Evolutionary conservation across 805 yeast genomes (phyloP).

Genomic region (Candida maltosa): DNA sequence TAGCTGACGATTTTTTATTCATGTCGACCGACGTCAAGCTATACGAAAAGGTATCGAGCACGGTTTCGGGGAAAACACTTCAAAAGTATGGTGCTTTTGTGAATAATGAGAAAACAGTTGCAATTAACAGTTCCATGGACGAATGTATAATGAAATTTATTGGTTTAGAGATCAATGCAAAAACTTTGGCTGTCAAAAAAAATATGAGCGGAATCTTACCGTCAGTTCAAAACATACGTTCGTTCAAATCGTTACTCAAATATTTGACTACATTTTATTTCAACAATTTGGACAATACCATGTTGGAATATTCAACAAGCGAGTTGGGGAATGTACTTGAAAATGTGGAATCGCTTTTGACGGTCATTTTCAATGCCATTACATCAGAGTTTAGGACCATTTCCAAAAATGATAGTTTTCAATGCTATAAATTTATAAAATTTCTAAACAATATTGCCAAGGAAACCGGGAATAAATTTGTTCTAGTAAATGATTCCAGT

Average conservation of each 20-base stretch:
- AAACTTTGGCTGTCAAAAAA: too few relatives aligned
- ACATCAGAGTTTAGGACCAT: background rate
- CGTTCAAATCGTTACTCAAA: slow-evolving; percentile 3
- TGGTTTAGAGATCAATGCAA: slow-evolving; percentile 26
- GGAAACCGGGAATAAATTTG: background rate
- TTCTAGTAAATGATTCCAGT: background rate
- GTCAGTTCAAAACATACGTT: background rate
- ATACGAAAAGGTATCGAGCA: slow-evolving; percentile 15
- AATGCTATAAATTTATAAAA: slow-evolving; percentile 1
- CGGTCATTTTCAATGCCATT: background rate
- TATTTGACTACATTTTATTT: background rate
- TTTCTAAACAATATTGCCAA: slow-evolving; percentile 1
- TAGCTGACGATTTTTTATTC: slow-evolving; percentile 86
- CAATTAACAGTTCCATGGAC: slow-evolving; percentile 3
- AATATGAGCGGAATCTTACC: too few relatives aligned
- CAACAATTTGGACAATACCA: slow-evolving; percentile 1
- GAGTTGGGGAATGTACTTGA: background rate
- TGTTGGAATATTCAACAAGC: background rate
- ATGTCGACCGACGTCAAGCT: slow-evolving; percentile 42
- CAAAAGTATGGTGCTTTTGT: slow-evolving; percentile 31
- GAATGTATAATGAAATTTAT: slow-evolving; percentile 17
- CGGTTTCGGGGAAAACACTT: slow-evolving; percentile 18
- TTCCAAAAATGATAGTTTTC: background rate
- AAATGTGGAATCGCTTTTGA: background rate
- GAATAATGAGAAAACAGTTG: slow-evolving; percentile 26